Evolutionary conservation across 805 yeast species (phyloP).

Genomic region (Maudiozyma serrabonitensis): DNA sequence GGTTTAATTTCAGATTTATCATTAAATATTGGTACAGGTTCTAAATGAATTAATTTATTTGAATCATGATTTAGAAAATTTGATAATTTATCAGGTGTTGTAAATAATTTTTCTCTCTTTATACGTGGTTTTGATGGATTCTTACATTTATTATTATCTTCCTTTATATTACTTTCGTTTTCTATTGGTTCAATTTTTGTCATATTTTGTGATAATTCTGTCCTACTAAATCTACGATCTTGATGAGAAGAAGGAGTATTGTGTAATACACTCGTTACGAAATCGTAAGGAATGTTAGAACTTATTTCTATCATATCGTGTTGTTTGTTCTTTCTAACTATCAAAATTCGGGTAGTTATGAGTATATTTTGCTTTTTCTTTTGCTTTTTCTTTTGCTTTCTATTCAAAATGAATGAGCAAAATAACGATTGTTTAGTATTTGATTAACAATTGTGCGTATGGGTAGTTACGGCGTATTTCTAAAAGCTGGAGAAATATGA

Average conservation of each 20-base stretch:
- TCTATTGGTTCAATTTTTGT: neutral
- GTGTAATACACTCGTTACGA: slow-evolving; percentile 1
- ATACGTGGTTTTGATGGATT: neutral
- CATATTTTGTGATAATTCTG: neutral
- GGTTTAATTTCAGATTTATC: slow-evolving; percentile 46
- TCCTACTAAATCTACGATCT: neutral
- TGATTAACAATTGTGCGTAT: no score
- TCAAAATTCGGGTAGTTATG: no score
- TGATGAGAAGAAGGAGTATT: neutral
- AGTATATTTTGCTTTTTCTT: no score
- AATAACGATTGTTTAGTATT: no score
- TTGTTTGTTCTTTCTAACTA: no score
- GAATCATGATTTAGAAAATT: slow-evolving; percentile 17
- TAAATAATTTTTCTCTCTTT: slow-evolving; percentile 4
- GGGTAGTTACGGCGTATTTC: no score
- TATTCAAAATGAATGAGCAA: no score
- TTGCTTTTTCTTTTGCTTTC: no score
- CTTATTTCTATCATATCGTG: neutral
- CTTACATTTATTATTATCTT: neutral
- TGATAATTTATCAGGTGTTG: slow-evolving; percentile 7
- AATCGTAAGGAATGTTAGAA: neutral
- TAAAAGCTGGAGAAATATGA: no score
- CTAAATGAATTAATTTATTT: slow-evolving; percentile 28
- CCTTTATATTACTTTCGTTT: neutral
- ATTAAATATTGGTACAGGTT: slow-evolving; percentile 29